Evolutionary conservation across 768 basidiomycete species (phyloP).

Genomic region (Lactarius vividus): DNA sequence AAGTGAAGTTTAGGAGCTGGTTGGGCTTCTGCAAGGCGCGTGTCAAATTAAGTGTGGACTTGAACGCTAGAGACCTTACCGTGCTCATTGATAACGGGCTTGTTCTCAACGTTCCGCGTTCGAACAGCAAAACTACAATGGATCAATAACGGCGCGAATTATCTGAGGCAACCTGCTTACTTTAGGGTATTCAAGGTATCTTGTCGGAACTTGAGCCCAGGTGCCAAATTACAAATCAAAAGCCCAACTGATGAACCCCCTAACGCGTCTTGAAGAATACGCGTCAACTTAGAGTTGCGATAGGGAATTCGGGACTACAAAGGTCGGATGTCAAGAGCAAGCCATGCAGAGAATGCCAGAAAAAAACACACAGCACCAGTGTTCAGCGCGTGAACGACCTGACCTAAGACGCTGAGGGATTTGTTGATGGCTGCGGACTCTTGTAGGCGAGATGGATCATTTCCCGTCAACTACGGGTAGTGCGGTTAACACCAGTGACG

Average conservation of each 20-base stretch:
- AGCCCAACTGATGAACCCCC: conserved; percentile 78
- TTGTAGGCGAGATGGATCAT: conserved; percentile 81
- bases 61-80: conserved; percentile 39
- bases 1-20: conserved; percentile 61
- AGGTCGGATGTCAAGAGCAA: conserved; percentile 4
- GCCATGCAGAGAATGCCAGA: conserved; percentile 6
- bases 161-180: conserved; percentile 40
- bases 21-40: conserved; percentile 48
- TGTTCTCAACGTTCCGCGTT: conserved; percentile 86
- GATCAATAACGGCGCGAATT: not conserved
- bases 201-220: conserved; percentile 75
- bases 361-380: conserved; percentile 51
- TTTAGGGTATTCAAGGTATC: conserved; percentile 93
- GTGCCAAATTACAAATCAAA: conserved; percentile 84
- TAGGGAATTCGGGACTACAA: conserved; percentile 76
- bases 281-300: conserved; percentile 84
- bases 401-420: conserved; percentile 80
- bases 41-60: conserved; percentile 4
- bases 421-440: conserved; percentile 91
- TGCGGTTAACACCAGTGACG: not conserved
- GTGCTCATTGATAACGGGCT: conserved; percentile 72
- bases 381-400: conserved; percentile 85
- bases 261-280: conserved; percentile 87
- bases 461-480: conserved; percentile 63
- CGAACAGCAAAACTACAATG: conserved; percentile 66